These are phyloP conservation scores for Sporothrix humicola DNA, from an alignment of 2,329 filamentous ascomycete species.

Conservation along the genomic window DNA sequence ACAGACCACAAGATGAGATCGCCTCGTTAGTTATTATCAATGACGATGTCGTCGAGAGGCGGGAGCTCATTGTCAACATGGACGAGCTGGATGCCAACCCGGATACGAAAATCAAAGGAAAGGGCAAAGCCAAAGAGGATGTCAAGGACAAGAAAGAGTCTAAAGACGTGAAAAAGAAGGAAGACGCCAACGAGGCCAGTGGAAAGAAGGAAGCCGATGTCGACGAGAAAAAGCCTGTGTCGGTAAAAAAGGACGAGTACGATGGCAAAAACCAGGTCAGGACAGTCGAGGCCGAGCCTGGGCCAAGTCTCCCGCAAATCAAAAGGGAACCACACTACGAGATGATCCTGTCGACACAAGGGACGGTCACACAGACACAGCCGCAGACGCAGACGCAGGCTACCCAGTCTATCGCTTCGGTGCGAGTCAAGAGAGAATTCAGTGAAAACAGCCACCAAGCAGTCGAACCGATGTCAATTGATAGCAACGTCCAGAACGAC, in stretches of 20 bases:
- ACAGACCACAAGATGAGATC: neutral
- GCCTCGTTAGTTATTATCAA: constrained; percentile 28
- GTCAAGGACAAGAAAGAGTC: neutral
- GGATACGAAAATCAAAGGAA: neutral
- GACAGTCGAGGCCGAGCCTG: neutral
- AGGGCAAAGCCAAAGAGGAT: neutral
- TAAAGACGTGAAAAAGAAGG: neutral
- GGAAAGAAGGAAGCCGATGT: neutral
- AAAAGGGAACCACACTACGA: constrained; percentile 12
- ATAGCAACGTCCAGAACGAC: neutral
- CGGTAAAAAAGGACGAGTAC: constrained; percentile 6
- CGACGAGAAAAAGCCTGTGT: too few species aligned
- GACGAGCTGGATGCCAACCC: constrained; percentile 4
- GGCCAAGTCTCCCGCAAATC: neutral
- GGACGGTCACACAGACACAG: constrained; percentile 15
- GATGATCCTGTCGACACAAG: constrained; percentile 4
- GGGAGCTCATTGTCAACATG: neutral
- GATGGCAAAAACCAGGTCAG: neutral
- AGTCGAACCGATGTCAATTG: neutral
- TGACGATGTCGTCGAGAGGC: constrained; percentile 27
- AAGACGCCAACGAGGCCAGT: neutral
- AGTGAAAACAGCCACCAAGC: neutral
- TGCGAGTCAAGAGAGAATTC: constrained; percentile 21
- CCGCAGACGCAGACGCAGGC: neutral
- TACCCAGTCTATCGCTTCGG: neutral